These are phyloP conservation scores for Ogataea henricii DNA, from an alignment of 805 yeast species.

Conservation along the genomic window DNA sequence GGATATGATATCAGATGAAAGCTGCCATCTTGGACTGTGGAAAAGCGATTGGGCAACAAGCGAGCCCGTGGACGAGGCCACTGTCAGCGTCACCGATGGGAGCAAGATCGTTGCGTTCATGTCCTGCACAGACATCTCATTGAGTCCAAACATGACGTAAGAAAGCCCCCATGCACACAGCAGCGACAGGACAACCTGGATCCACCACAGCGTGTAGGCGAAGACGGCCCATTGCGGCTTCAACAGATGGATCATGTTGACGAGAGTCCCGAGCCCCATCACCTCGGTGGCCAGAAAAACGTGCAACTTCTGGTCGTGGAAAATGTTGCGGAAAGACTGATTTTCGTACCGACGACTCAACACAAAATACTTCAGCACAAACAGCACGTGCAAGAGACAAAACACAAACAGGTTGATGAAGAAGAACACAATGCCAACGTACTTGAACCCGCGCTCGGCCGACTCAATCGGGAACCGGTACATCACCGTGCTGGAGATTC, in stretches of 20 bases:
- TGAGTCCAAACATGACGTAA: slow-evolving; percentile 46
- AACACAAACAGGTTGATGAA: slow-evolving; percentile 55
- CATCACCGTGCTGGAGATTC: slow-evolving; percentile 65
- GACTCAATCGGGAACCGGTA: slow-evolving; percentile 66
- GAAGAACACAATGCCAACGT: slow-evolving; percentile 63
- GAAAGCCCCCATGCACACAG: slow-evolving; percentile 62
- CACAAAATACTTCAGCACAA: slow-evolving; percentile 41
- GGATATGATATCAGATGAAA: slow-evolving; percentile 54
- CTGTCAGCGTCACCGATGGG: slow-evolving; percentile 81
- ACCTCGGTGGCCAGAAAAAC: slow-evolving; percentile 77
- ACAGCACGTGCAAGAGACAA: slow-evolving; percentile 43
- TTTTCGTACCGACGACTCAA: slow-evolving; percentile 32
- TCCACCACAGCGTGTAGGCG: slow-evolving; percentile 74
- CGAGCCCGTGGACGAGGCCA: slow-evolving; percentile 72
- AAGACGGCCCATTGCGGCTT: slow-evolving; percentile 46
- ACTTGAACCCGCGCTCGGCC: slow-evolving; percentile 27
- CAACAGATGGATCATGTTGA: slow-evolving; percentile 54
- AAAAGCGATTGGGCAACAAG: slow-evolving; percentile 44
- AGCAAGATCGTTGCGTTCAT: slow-evolving; percentile 62
- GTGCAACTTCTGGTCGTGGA: slow-evolving; percentile 47
- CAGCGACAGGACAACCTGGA: slow-evolving; percentile 55
- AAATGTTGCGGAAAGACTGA: slow-evolving; percentile 27
- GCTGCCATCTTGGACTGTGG: slow-evolving; percentile 35
- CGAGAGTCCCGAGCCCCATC: slow-evolving; percentile 75
- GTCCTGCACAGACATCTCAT: slow-evolving; percentile 35